Base-by-base conservation (phyloP, 805 yeast genomes). In the Candida quercuum region DNA sequence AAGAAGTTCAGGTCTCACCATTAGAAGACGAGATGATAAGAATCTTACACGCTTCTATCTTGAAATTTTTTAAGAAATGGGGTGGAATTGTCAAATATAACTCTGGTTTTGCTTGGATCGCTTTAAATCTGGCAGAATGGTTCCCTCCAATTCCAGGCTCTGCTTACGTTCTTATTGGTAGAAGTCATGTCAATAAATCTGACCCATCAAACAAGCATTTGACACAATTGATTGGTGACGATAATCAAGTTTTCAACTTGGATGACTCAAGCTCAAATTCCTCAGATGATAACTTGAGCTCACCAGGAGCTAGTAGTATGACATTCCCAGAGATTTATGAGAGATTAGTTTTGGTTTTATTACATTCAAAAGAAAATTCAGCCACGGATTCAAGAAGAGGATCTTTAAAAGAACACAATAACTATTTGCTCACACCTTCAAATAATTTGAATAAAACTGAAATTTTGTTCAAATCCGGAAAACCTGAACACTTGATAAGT, bases 51-150 rank as follows among this genome's bases (percentile, higher is more conserved):
- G 60, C 63, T 26, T 70, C 95, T 6, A 73, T 88, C 13, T 52
- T 69, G 31, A 71, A 71, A 39, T 89, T 89, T 54, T 61, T 84
- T 28, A 61, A 60, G 22, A 86, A 86, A 62, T 88, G 95, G 95
- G 89, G 93, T 6, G 67, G 69, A 27, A 68, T 80, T 39, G 74
- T 86, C 37, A 78, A 78, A 47, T 89, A 89, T 56, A 93, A 86
- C 57, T 71, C 81, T 31, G 89, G 94, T 0, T 67, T 88, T 50
- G 72, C 91, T 3, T 88, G 96, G 96, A 75, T 86, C 15, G 96
- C 96, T 0, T 61, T 86, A 23, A 88, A 87, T 10, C 62, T 89
- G 32, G 91, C 95, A 1, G 95, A 87, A 57, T 88, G 95, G 95
- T 72, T 78, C 23, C 89, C 94, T 6, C 86, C 57, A 9, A 46